These are phyloP conservation scores for Hysterium pulicare DNA, from an alignment of 2,329 filamentous ascomycete species.

Conservation along the genomic window DNA sequence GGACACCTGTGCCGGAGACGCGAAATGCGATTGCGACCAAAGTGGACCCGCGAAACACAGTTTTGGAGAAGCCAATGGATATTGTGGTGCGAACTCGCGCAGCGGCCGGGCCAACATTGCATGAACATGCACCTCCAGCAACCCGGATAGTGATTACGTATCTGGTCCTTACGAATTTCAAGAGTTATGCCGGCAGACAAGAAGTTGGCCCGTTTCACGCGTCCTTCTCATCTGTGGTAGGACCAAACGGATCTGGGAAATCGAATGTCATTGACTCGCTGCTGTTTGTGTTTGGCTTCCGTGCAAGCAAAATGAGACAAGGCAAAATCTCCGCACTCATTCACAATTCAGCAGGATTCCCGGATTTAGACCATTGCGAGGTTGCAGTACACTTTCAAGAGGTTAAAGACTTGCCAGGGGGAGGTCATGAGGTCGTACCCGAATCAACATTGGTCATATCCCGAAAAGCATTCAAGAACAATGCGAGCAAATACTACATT, in stretches of 20 bases:
- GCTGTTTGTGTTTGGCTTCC: conserved; percentile 98
- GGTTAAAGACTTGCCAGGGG: conserved; percentile 80
- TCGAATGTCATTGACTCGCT: conserved; percentile 98
- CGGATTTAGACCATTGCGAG: conserved; percentile 85
- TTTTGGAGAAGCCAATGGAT: conserved; percentile 87
- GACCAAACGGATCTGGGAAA: conserved; percentile 96
- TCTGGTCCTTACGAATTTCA: conserved; percentile 92
- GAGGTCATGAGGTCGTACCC: conserved; percentile 72
- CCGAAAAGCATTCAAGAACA: conserved; percentile 93
- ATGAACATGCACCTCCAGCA: conserved; percentile 74
- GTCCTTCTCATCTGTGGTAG: conserved; percentile 96
- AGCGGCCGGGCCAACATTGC: conserved; percentile 56
- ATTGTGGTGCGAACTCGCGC: conserved; percentile 85
- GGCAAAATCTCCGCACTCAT: conserved; percentile 97
- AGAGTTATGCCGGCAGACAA: conserved; percentile 94
- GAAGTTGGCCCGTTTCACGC: conserved; percentile 95
- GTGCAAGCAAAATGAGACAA: conserved; percentile 98
- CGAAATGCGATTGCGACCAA: conserved; percentile 35
- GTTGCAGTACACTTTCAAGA: conserved; percentile 96
- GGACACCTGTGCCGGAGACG: conserved; percentile 42
- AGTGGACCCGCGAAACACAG: conserved; percentile 70
- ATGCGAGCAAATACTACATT: conserved; percentile 97
- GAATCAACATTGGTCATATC: conserved; percentile 85
- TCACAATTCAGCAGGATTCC: conserved; percentile 87
- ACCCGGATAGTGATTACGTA: conserved; percentile 90